Percentiles rank a stretch among this genome's conserved stretches.
These are phyloP conservation scores for Trametes sanguinea DNA, from an alignment of 768 basidiomycete species.

Conservation along the genomic window DNA sequence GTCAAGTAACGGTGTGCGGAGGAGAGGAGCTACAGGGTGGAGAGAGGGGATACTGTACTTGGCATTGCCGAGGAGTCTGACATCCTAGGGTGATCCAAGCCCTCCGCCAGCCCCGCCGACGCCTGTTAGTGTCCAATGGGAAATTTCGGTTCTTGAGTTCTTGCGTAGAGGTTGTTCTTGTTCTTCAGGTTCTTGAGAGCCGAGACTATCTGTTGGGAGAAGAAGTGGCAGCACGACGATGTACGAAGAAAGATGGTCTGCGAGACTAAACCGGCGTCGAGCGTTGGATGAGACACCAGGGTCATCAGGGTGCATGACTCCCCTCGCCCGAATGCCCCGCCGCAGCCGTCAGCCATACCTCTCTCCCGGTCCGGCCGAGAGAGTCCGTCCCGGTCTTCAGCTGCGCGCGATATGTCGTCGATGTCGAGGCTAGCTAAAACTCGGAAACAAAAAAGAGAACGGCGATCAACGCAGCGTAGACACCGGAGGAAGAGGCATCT, in stretches of 20 bases:
- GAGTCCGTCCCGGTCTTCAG: constrained; percentile 3
- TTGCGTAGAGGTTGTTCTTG: too few relatives aligned
- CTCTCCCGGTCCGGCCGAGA: constrained; percentile 10
- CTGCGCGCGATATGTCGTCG: not conserved
- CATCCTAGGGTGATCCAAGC: constrained; percentile 8
- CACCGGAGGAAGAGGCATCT: not conserved
- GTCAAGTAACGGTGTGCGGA: not conserved
- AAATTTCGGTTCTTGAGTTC: not conserved
- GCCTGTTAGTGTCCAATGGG: not conserved
- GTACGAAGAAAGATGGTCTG: not conserved
- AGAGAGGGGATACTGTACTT: not conserved
- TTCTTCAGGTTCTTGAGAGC: not conserved
- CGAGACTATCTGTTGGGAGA: not conserved
- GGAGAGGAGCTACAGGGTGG: not conserved
- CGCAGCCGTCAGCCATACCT: constrained; percentile 5
- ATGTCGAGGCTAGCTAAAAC: not conserved
- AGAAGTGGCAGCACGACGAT: not conserved
- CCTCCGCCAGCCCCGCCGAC: constrained; percentile 7
- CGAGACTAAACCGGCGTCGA: not conserved
- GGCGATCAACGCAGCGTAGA: constrained; percentile 1
- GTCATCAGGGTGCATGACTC: constrained; percentile 1
- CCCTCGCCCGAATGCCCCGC: constrained; percentile 4
- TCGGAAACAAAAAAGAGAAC: not conserved
- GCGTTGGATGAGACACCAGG: constrained; percentile 1
- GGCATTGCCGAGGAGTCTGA: constrained; percentile 5